phyloP scores from a whole-genome alignment of 441 rosid species.

The Breynia disticha region DNA sequence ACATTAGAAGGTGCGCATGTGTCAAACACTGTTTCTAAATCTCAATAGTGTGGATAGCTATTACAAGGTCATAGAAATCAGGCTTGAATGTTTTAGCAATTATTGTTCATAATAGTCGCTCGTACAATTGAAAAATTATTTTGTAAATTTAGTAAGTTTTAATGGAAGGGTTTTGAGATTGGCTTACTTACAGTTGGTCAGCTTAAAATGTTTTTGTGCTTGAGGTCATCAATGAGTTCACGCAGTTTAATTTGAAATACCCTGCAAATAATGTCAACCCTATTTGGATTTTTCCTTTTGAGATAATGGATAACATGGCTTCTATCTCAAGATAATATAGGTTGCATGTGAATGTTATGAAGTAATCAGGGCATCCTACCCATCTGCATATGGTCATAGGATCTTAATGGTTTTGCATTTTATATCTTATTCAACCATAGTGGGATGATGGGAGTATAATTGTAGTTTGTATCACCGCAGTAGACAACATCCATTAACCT shows the following conservation, averaged over 20 bases:
- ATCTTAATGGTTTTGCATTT: constrained; percentile 2
- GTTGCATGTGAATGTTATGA: not conserved
- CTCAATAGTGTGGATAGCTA: not conserved
- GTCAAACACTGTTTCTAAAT: constrained; percentile 9
- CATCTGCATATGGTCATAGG: not conserved
- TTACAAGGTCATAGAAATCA: not conserved
- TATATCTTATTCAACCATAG: not conserved
- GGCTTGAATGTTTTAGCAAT: not conserved
- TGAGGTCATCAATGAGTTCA: not conserved
- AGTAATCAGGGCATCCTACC: not conserved
- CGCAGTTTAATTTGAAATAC: constrained; percentile 2
- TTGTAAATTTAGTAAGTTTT: too few relatives aligned
- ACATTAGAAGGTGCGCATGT: constrained; percentile 10
- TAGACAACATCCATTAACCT: not conserved
- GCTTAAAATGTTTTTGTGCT: not conserved
- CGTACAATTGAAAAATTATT: not conserved
- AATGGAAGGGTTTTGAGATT: too few relatives aligned
- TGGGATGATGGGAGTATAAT: not conserved
- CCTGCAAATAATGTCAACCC: not conserved
- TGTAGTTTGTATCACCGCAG: not conserved
- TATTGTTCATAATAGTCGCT: not conserved
- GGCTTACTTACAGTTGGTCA: not conserved
- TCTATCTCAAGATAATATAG: not conserved
- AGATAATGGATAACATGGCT: too few relatives aligned
- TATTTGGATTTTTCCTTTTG: not conserved